Conservation (phyloP, 2,329 filamentous ascomycete genomes). For the Ceratocystis eucalypticola region DNA sequence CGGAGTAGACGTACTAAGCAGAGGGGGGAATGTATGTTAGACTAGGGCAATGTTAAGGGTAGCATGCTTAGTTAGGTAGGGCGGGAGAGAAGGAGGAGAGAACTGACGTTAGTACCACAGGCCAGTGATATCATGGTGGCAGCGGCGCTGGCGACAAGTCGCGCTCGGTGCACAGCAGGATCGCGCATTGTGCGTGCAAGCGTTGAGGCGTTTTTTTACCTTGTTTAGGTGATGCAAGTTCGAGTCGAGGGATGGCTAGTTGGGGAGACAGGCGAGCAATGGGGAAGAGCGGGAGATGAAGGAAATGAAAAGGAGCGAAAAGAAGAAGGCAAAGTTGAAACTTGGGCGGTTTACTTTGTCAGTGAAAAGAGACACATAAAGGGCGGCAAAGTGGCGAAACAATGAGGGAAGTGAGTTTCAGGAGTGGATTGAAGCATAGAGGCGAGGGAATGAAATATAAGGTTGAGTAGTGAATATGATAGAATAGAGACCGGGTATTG, state of each 20-base stretch:
- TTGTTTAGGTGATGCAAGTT: too few relatives aligned
- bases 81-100: not conserved
- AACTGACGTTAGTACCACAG: slow-evolving; percentile 77
- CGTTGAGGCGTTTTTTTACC: not conserved
- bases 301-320: not conserved
- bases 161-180: slow-evolving; percentile 44
- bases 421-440: not conserved
- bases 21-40: slow-evolving; percentile 11
- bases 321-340: not conserved
- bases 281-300: not conserved
- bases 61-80: too few relatives aligned
- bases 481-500: not conserved
- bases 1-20: slow-evolving; percentile 84
- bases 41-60: not conserved
- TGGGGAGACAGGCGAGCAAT: not conserved
- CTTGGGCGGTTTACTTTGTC: not conserved
- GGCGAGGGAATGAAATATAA: not conserved
- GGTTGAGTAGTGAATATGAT: not conserved
- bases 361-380: not conserved
- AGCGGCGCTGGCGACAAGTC: slow-evolving; percentile 70
- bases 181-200: slow-evolving; percentile 29
- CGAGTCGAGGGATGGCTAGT: not conserved
- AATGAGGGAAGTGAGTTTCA: not conserved
- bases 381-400: not conserved
- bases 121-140: slow-evolving; percentile 75